These are phyloP conservation scores for Evernia prunastri DNA, from an alignment of 495 filamentous ascomycete species.

Conservation along the genomic window DNA sequence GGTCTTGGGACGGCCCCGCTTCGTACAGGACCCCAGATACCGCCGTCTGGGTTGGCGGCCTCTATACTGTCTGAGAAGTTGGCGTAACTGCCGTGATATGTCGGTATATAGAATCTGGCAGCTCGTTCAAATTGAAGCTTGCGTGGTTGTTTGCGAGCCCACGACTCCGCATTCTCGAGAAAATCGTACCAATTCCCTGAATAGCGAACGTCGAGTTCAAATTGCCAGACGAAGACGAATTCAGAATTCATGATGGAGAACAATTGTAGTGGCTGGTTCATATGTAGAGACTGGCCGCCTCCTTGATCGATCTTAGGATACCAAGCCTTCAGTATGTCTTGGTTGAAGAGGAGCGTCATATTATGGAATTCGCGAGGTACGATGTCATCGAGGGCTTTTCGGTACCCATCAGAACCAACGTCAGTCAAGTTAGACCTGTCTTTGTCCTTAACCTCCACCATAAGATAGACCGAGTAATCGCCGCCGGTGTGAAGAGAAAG, in stretches of 20 bases:
- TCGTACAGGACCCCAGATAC: slow-evolving; percentile 10
- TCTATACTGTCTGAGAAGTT: slow-evolving; percentile 33
- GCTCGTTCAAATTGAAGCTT: neutral
- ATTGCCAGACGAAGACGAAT: slow-evolving; percentile 70
- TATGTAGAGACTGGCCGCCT: neutral
- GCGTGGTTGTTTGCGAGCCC: neutral
- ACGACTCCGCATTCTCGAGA: slow-evolving; percentile 47
- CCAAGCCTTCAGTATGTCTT: neutral
- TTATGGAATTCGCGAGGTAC: neutral
- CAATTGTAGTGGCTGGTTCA: neutral
- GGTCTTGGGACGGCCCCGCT: neutral
- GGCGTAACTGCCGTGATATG: slow-evolving; percentile 51
- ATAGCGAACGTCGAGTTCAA: slow-evolving; percentile 63
- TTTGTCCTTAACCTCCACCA: neutral
- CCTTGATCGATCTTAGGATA: neutral
- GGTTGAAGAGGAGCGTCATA: neutral
- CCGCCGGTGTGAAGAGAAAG: slow-evolving; percentile 62
- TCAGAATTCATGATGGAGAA: slow-evolving; percentile 61
- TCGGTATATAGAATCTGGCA: slow-evolving; percentile 10
- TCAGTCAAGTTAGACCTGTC: neutral
- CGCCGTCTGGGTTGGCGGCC: neutral
- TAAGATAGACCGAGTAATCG: slow-evolving; percentile 50
- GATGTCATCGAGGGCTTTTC: neutral
- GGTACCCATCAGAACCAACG: neutral
- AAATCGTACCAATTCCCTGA: slow-evolving; percentile 66